These are phyloP conservation scores for Bryoglossum gracile DNA, from an alignment of 495 filamentous ascomycete species.

Conservation along the genomic window DNA sequence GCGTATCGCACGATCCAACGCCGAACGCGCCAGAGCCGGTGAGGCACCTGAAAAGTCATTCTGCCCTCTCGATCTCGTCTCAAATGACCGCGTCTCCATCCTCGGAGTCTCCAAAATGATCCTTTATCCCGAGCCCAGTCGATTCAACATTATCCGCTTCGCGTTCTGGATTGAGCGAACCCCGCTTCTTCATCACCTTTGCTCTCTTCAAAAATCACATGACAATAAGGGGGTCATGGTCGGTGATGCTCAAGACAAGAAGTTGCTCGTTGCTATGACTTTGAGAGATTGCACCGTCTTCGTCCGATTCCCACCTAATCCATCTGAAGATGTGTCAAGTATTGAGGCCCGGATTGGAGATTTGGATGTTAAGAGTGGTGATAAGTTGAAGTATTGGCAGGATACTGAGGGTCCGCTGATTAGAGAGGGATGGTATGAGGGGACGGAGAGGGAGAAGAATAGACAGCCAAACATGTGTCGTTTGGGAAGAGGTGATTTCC, in stretches of 20 bases:
- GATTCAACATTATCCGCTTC: conserved; percentile 32
- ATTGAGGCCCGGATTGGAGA: conserved; percentile 77
- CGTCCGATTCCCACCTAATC: conserved; percentile 8
- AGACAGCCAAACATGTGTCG: too few species aligned
- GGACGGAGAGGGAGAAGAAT: conserved; percentile 34
- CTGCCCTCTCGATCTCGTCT: conserved; percentile 53
- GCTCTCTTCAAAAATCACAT: conserved; percentile 38
- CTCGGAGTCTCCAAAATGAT: conserved; percentile 60
- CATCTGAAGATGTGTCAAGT: conserved; percentile 40
- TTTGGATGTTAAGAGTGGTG: conserved; percentile 76
- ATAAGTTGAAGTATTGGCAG: conserved; percentile 69
- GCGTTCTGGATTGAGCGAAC: conserved; percentile 25
- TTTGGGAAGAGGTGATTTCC: too few species aligned
- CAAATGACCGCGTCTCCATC: conserved; percentile 23
- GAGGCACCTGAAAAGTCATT: conserved; percentile 22
- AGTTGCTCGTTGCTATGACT: conserved; percentile 62
- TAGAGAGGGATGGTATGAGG: conserved; percentile 67
- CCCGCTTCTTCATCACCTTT: conserved; percentile 38
- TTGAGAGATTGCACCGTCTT: conserved; percentile 83
- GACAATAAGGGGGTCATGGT: conserved; percentile 41
- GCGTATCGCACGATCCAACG: conserved; percentile 33
- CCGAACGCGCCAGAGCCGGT: conserved; percentile 3
- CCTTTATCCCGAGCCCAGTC: conserved; percentile 72
- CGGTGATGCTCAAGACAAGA: conserved; percentile 23
- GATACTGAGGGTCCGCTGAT: conserved; percentile 54